Conservation (phyloP, 495 filamentous ascomycete genomes). For the Penicillium maclennaniae region DNA sequence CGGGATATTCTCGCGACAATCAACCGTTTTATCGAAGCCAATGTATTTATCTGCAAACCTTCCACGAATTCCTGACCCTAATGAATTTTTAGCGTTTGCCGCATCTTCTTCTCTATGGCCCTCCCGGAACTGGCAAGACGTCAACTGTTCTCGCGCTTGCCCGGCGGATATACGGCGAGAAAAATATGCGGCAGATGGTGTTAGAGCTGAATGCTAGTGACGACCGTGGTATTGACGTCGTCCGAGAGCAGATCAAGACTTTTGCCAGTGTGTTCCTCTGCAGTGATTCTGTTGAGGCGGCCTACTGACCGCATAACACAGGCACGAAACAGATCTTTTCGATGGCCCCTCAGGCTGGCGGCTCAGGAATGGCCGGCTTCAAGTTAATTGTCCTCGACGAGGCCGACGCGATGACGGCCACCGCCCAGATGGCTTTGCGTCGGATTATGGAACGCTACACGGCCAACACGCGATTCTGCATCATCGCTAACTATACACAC, state of each 20-base stretch:
- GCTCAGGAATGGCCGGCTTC: constrained; percentile 63
- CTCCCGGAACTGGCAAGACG: constrained; percentile 95
- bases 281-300: not conserved
- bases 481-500: constrained; percentile 99
- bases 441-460: constrained; percentile 99
- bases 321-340: constrained; percentile 66
- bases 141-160: constrained; percentile 91
- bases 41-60: constrained; percentile 46
- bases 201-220: constrained; percentile 96
- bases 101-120: constrained; percentile 96
- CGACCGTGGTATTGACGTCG: constrained; percentile 96
- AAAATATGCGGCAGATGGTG: constrained; percentile 97
- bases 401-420: constrained; percentile 95
- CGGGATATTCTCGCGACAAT: constrained; percentile 96
- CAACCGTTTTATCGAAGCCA: constrained; percentile 91
- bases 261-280: constrained; percentile 65
- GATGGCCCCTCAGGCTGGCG: constrained; percentile 45
- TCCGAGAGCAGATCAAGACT: constrained; percentile 98
- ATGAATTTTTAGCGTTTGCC: constrained; percentile 61
- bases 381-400: constrained; percentile 98
- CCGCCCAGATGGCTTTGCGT: constrained; percentile 94
- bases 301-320: constrained; percentile 54
- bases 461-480: constrained; percentile 94
- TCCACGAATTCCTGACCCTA: not conserved
- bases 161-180: constrained; percentile 83